Base-by-base conservation (phyloP, 2,329 filamentous ascomycete species). In the Fonsecaea pedrosoi region DNA sequence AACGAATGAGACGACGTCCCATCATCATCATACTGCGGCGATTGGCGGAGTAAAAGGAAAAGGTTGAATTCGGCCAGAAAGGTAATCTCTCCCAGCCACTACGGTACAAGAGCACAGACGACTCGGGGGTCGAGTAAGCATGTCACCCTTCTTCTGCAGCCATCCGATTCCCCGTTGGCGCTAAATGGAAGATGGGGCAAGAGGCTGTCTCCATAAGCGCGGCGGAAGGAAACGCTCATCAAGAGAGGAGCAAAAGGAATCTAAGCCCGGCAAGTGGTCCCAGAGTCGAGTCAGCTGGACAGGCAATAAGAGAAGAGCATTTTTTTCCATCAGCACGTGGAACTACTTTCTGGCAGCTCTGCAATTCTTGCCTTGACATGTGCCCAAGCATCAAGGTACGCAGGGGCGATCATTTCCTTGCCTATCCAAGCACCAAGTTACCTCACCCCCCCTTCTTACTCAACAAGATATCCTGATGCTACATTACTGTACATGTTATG, bases 281-380 rank as follows among this genome's bases (percentile, higher is more conserved):
- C 25, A 48, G 30, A 50, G 53, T 9, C 59, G 45, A 61, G 59
- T 61, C 59, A 61, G 42, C 59, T 61, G 59, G 59, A 61, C 59
- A 61, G 4, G 12, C 12, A 55, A 55, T 48, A 61, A 4, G 21
- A 40, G 37, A 57, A 12, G 35, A 40, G 21, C 50, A 35, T 34
- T 30, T 35, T 40, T 34, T 61, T 32, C 59, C 32, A 50, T 50
- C 59, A 1, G 59, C 59, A 61, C 59, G 59, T 61, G 59, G 59
- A 61, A 61, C 59, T 50, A 21, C 2, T 21, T 54, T 21, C 45
- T 10, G 32, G 21, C 35, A 42, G 34, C 59, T 40, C 3, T 42
- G n/a, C 40, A 54, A 61, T 54, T 61, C 59, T 61, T 54, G 59
- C 42, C 25, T 60, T 61, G 45, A 54, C 59, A 61, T 61, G 59